Conservation (phyloP, 257 asterid genomes). For the Vinca minor region DNA sequence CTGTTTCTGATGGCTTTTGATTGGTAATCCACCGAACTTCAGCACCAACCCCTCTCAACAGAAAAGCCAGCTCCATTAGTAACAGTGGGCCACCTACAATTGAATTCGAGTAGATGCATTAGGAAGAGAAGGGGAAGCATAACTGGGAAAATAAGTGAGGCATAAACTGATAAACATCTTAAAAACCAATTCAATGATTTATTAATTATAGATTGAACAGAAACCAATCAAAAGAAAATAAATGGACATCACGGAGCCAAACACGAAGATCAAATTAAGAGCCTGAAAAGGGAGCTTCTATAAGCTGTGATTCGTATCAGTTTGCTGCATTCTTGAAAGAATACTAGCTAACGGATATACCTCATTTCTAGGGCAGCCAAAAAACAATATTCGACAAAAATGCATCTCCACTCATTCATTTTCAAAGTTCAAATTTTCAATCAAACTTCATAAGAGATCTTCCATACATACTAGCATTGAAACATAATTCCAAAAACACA, state of each 20-base stretch:
- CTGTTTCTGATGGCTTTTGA: slow-evolving; percentile 59
- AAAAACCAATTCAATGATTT: neutral
- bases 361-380: neutral
- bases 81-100: slow-evolving; percentile 69
- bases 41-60: slow-evolving; percentile 64
- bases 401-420: neutral
- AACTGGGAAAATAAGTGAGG: neutral
- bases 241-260: neutral
- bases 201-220: neutral
- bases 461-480: neutral
- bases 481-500: neutral
- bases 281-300: neutral
- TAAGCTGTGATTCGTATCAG: neutral
- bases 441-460: neutral
- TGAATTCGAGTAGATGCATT: slow-evolving; percentile 10
- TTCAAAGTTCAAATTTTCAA: neutral
- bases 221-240: neutral
- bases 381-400: neutral
- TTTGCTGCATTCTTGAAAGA: neutral
- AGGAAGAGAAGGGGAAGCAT: neutral
- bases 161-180: slow-evolving; percentile 10
- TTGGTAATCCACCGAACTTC: slow-evolving; percentile 67
- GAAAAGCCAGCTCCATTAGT: slow-evolving; percentile 77
- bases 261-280: neutral
- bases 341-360: neutral